Evolutionary conservation across 176 grass and related monocot species (phyloP).

Genomic region (Thalia dealbata): DNA sequence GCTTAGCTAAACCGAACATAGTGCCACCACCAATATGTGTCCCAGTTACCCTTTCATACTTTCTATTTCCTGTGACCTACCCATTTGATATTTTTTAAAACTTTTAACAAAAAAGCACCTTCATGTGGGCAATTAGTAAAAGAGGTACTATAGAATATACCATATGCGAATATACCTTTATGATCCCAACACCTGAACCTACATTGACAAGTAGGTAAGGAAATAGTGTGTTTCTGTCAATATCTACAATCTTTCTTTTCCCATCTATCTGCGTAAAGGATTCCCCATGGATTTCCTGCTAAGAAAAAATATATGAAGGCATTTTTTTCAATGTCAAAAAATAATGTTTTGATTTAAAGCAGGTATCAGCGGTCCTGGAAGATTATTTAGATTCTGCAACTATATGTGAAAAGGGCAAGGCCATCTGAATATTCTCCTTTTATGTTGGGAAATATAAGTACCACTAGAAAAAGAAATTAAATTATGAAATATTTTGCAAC

Average conservation of each 20-base stretch:
- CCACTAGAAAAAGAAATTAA: neutral
- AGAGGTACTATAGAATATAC: conserved; percentile 1
- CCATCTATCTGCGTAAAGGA: conserved; percentile 89
- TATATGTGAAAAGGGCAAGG: neutral
- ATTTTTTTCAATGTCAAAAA: too few relatives aligned
- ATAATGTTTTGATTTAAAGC: neutral
- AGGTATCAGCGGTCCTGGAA: neutral
- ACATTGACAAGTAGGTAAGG: conserved; percentile 97
- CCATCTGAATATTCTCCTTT: neutral
- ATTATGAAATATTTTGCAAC: neutral
- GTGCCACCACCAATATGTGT: conserved; percentile 92
- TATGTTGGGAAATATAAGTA: neutral
- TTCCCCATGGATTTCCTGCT: conserved; percentile 71
- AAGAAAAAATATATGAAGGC: conserved; percentile 19
- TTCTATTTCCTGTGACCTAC: conserved; percentile 80
- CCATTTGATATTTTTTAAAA: conserved; percentile 20
- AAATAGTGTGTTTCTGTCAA: conserved; percentile 63
- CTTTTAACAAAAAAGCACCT: neutral
- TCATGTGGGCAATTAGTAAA: neutral
- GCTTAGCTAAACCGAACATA: conserved; percentile 93
- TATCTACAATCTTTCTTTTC: conserved; percentile 44
- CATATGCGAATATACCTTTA: conserved; percentile 58
- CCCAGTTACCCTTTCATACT: conserved; percentile 90
- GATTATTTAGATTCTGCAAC: neutral
- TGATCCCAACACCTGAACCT: conserved; percentile 80